phyloP scores from a whole-genome alignment of 2,329 filamentous ascomycete species.

The Calonectria fujianensis region DNA sequence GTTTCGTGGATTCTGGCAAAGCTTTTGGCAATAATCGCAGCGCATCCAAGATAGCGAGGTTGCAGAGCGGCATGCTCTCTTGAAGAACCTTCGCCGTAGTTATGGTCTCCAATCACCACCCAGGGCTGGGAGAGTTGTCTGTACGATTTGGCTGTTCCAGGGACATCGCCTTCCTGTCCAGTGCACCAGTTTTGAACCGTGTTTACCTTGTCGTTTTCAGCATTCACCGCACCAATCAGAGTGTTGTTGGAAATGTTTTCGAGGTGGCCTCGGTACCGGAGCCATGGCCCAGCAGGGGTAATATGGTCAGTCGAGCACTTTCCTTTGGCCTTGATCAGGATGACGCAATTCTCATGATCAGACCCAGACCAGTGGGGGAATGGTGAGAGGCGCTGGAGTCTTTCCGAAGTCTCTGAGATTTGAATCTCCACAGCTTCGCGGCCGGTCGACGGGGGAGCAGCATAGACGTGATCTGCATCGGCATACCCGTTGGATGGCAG shows the following conservation, averaged over 20 bases:
- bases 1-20: slow-evolving; percentile 95
- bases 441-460: slow-evolving; percentile 88
- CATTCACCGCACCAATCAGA: slow-evolving; percentile 35
- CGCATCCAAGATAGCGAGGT: slow-evolving; percentile 87
- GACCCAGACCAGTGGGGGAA: slow-evolving; percentile 70
- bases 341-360: slow-evolving; percentile 19
- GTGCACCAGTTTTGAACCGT: slow-evolving; percentile 6
- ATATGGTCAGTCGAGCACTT: slow-evolving; percentile 32
- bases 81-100: slow-evolving; percentile 87
- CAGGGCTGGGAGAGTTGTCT: slow-evolving; percentile 12
- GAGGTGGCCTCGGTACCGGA: slow-evolving; percentile 25
- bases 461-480: slow-evolving; percentile 94
- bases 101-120: slow-evolving; percentile 32
- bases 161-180: slow-evolving; percentile 8
- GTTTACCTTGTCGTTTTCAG: slow-evolving; percentile 30
- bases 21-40: slow-evolving; percentile 86
- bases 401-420: slow-evolving; percentile 92
- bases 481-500: slow-evolving; percentile 91
- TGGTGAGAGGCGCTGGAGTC: slow-evolving; percentile 92
- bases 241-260: slow-evolving; percentile 34
- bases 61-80: slow-evolving; percentile 91
- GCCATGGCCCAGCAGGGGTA: slow-evolving; percentile 26
- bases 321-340: slow-evolving; percentile 27
- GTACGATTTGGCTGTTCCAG: slow-evolving; percentile 26
- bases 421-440: slow-evolving; percentile 83